These are phyloP conservation scores for Saraca asoca DNA, from an alignment of 331 rosid species.

Conservation along the genomic window DNA sequence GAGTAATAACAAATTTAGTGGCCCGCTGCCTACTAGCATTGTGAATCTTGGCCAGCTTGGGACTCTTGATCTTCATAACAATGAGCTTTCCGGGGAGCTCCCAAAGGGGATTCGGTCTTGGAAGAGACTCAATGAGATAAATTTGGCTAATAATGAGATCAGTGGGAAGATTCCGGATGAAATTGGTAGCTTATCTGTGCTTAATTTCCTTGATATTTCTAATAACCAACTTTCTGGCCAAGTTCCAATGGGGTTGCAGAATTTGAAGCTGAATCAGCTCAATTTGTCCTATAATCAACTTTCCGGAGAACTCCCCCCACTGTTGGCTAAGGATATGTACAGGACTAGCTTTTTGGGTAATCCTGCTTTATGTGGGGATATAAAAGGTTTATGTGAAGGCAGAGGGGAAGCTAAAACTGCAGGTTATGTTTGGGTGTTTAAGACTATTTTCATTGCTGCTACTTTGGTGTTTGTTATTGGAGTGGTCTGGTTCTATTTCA, in stretches of 20 bases:
- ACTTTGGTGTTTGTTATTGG: conserved; percentile 61
- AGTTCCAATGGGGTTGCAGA: conserved; percentile 66
- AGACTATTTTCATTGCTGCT: conserved; percentile 60
- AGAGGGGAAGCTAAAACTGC: conserved; percentile 37
- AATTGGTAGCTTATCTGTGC: conserved; percentile 58
- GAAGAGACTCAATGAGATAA: conserved; percentile 74
- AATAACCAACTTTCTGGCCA: conserved; percentile 60
- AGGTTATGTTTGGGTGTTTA: conserved; percentile 61
- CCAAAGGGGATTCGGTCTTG: conserved; percentile 48
- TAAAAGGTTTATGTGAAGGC: conserved; percentile 54
- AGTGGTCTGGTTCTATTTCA: conserved; percentile 68
- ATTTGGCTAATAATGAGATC: conserved; percentile 61
- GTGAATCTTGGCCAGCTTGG: conserved; percentile 64
- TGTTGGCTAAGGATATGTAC: conserved; percentile 60
- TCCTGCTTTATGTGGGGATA: conserved; percentile 70
- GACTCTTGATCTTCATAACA: conserved; percentile 66
- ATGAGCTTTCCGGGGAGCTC: conserved; percentile 65
- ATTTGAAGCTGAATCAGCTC: conserved; percentile 72
- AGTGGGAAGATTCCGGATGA: conserved; percentile 66
- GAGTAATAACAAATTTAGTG: conserved; percentile 51
- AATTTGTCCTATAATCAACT: conserved; percentile 70
- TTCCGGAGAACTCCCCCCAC: conserved; percentile 73
- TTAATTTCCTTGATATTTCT: conserved; percentile 85
- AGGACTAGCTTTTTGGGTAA: conserved; percentile 73
- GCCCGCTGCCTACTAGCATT: conserved; percentile 56